Evolutionary conservation across 2,329 filamentous ascomycete species (phyloP).

Genomic region (Tolypocladium inflatum): DNA sequence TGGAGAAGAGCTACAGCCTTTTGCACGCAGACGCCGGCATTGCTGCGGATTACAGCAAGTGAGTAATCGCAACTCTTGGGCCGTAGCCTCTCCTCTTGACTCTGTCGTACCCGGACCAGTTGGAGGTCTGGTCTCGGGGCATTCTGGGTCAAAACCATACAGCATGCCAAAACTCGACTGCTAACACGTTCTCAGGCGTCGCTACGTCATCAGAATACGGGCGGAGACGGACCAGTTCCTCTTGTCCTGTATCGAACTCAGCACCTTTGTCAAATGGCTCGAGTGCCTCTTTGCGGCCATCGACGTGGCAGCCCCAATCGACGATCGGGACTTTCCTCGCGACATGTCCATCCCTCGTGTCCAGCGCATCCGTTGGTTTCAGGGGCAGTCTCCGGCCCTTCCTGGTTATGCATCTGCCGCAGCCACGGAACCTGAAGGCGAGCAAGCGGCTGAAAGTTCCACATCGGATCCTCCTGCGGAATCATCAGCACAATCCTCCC

Average conservation of each 20-base stretch:
- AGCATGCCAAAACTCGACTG: background rate
- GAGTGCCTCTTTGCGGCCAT: conserved; percentile 64
- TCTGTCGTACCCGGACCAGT: background rate
- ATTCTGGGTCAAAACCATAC: background rate
- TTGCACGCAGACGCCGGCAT: conserved; percentile 68
- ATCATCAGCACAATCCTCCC: background rate
- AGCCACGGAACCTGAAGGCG: background rate
- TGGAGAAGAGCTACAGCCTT: conserved; percentile 61
- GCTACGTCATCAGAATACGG: conserved; percentile 61
- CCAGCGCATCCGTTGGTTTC: conserved; percentile 42
- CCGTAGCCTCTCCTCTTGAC: background rate
- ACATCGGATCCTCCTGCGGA: background rate
- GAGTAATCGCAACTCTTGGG: conserved; percentile 16
- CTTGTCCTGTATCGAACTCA: conserved; percentile 54
- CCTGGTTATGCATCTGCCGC: conserved; percentile 3
- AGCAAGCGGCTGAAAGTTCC: background rate
- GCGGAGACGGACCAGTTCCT: conserved; percentile 67
- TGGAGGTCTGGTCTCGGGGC: background rate
- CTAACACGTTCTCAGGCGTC: conserved; percentile 29
- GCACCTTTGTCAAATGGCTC: conserved; percentile 59
- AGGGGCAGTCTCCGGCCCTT: conserved; percentile 24
- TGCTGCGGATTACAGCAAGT: conserved; percentile 64
- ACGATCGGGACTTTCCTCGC: conserved; percentile 56
- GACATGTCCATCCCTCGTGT: conserved; percentile 54
- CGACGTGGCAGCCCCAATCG: conserved; percentile 59